phyloP scores from a whole-genome alignment of 1,284 basidiomycete species.

The Microbotryum violaceum region DNA sequence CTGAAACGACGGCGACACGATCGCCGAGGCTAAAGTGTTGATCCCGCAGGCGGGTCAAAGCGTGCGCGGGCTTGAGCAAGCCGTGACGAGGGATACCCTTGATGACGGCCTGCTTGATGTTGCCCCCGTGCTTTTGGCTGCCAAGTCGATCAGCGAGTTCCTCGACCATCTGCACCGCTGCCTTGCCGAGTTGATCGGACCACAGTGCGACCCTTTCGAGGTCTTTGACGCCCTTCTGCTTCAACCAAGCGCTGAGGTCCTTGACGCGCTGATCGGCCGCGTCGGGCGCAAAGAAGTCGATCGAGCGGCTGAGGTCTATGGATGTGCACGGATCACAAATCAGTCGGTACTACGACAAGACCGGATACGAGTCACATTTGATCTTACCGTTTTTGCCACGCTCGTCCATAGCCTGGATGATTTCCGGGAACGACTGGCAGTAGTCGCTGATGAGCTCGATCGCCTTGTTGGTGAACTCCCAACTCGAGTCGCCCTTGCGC shows the following conservation, averaged over 20 bases:
- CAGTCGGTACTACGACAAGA: neutral
- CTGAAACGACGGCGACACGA: slow-evolving; percentile 89
- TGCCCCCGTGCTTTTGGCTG: slow-evolving; percentile 51
- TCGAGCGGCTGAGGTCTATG: slow-evolving; percentile 52
- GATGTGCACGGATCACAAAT: neutral
- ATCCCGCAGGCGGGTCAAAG: slow-evolving; percentile 78
- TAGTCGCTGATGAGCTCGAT: slow-evolving; percentile 75
- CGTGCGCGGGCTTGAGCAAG: slow-evolving; percentile 86
- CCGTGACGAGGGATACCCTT: slow-evolving; percentile 90
- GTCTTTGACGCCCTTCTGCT: slow-evolving; percentile 73
- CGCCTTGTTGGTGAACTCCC: slow-evolving; percentile 91
- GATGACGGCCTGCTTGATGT: slow-evolving; percentile 81
- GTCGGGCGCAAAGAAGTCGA: slow-evolving; percentile 61
- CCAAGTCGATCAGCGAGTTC: slow-evolving; percentile 61
- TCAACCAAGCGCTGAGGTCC: slow-evolving; percentile 79
- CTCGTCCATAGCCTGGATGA: slow-evolving; percentile 63
- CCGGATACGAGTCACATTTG: no score
- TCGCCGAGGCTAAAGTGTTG: slow-evolving; percentile 91
- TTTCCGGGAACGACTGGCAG: slow-evolving; percentile 70
- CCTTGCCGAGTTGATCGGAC: slow-evolving; percentile 82
- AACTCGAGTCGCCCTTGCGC: slow-evolving; percentile 69
- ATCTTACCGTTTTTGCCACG: slow-evolving; percentile 5
- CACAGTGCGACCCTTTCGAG: slow-evolving; percentile 88
- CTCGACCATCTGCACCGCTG: slow-evolving; percentile 70
- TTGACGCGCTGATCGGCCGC: slow-evolving; percentile 64